Evolutionary conservation across 1,139 yeast species (phyloP), one percentile per base, ranked within the genome.

Genomic region (Taphrina deformans): DNA sequence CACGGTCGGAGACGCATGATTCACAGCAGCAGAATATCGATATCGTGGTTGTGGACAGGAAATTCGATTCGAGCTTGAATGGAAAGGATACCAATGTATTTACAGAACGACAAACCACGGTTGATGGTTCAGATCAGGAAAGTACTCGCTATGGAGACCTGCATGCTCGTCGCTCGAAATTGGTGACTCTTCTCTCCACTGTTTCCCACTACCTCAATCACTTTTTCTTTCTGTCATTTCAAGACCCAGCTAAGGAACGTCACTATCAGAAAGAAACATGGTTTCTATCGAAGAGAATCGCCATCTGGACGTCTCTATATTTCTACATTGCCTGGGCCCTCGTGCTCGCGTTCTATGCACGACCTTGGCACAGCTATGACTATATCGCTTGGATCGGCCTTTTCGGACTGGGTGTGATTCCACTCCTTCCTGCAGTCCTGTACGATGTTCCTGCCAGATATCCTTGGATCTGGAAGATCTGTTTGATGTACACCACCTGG

Each of bases 241-340:
- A 52, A 16, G 65, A 61, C n/a, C 65, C 65, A 21, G 59, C 24
- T 18, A 61, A 61, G 46, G 65, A 61, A 27, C 59, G 65, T 27
- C 59, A 61, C 10, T 61, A 52, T 27, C 53, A 35, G 26, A 53
- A 33, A 46, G 65, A 61, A 38, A 44, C 46, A 23, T 61, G 65
- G 65, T 52, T 44, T 10, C 16, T 53, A 18, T 44, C 59, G 24
- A 61, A 61, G 53, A 33, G 59, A 4, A 61, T 52, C 12, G 59
- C 65, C 9, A 40, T 61, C 16, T 51, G 33, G 35, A 52, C 56
- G 3, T 61, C 59, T 14, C 9, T 61, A 24, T 61, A 52, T 29
- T 61, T 31, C 46, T 52, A 52, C 38, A 41, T 61, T 24, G 59
- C 59, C 24, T 61, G 59, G 59, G 59, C 29, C 2, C 33, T 61